Evolutionary conservation across 208 protist species (phyloP).

Genomic region (Leishmania tarentolae): DNA sequence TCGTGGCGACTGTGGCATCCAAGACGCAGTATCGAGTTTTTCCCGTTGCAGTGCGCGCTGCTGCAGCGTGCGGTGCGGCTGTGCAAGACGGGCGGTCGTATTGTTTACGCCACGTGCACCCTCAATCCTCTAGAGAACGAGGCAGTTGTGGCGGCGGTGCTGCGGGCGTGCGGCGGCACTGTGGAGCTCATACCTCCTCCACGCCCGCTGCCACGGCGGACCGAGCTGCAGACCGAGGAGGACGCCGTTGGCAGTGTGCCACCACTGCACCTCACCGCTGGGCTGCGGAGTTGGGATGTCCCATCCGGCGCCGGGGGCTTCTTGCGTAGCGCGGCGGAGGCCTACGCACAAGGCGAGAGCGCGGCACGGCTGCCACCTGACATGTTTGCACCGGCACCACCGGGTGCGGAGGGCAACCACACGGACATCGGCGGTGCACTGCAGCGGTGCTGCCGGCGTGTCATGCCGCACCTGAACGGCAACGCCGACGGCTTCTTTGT

Average conservation of each 20-base stretch:
- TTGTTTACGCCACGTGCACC: constrained; percentile 97
- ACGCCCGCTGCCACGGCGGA: background rate
- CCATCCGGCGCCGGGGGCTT: constrained; percentile 64
- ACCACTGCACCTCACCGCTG: constrained; percentile 35
- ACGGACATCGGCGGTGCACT: constrained; percentile 23
- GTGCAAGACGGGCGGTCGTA: constrained; percentile 66
- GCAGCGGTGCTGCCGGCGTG: constrained; percentile 51
- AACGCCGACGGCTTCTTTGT: constrained; percentile 81
- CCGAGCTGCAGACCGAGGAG: background rate
- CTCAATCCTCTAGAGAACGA: constrained; percentile 97
- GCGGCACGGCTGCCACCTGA: constrained; percentile 14
- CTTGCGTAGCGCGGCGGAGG: constrained; percentile 42
- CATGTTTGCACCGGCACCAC: constrained; percentile 39
- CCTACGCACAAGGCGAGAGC: constrained; percentile 37
- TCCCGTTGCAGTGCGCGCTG: constrained; percentile 72
- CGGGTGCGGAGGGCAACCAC: background rate
- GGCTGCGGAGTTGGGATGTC: constrained; percentile 63
- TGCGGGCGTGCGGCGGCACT: constrained; percentile 40
- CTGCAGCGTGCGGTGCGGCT: constrained; percentile 68
- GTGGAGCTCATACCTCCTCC: constrained; percentile 59
- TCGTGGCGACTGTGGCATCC: constrained; percentile 89
- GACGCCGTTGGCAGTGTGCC: background rate
- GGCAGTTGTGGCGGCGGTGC: constrained; percentile 89
- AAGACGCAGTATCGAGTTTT: constrained; percentile 54
- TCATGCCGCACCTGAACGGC: constrained; percentile 73